These are phyloP conservation scores for Rhododendron henanense DNA, from an alignment of 148 eudicot species.

Conservation along the genomic window DNA sequence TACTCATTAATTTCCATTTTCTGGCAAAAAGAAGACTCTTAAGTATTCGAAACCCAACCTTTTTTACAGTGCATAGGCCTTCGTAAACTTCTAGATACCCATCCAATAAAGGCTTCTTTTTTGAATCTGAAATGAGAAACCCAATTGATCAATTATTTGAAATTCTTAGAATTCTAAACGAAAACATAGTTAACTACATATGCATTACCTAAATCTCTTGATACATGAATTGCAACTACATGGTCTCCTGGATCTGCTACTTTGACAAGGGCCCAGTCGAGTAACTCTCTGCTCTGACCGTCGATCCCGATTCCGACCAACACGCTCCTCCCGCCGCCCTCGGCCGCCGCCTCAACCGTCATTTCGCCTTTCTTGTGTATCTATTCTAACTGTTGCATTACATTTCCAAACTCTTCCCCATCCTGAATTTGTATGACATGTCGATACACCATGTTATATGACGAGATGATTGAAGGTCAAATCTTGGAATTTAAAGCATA, in stretches of 20 bases:
- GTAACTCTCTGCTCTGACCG: constrained; percentile 54
- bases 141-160: not conserved
- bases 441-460: not conserved
- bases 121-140: constrained; percentile 41
- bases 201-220: constrained; percentile 47
- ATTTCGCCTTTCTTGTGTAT: constrained; percentile 8
- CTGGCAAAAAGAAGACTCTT: not conserved
- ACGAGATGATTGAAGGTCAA: not conserved
- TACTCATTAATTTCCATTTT: not conserved
- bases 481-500: not conserved
- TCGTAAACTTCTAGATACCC: constrained; percentile 53
- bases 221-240: constrained; percentile 76
- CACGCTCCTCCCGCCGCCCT: constrained; percentile 31
- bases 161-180: not conserved
- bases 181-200: too few relatives aligned
- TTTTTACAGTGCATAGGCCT: constrained; percentile 59
- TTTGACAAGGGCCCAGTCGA: constrained; percentile 80
- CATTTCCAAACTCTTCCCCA: not conserved
- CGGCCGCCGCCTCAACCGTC: constrained; percentile 32
- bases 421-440: not conserved
- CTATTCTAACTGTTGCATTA: not conserved
- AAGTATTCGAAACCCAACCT: constrained; percentile 34
- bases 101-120: constrained; percentile 50
- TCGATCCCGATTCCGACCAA: constrained; percentile 73
- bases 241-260: constrained; percentile 78